Base-by-base conservation (phyloP, 2,329 filamentous ascomycete genomes). In the Ceratocystis albifundus region DNA sequence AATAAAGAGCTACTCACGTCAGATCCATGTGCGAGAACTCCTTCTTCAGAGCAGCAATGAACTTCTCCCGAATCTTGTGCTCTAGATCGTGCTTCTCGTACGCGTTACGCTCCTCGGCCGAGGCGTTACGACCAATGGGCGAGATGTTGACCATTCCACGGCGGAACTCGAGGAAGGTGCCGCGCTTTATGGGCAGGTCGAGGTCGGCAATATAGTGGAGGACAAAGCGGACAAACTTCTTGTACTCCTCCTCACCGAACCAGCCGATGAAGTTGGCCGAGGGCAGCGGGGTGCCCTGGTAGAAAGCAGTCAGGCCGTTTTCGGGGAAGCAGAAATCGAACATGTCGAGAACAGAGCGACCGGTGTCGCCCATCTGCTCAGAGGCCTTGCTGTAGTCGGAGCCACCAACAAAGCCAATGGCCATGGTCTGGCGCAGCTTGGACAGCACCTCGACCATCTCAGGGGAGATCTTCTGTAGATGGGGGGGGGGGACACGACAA, bases 301-400 rank as follows among this genome's bases (percentile, higher is more conserved):
- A 90, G 82, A 83, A 96, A 55, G 93, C 94, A 1, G 89, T 95
- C 71, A 99, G 84, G 10, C 94, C 94, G 78, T 99, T 99, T 80
- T 99, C 94, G 68, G 91, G 81, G 80, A 99, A 99, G 84, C 88
- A 94, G 80, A 90, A 99, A 81, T 99, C 94, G 80, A 99, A 99
- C 73, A 97, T 86, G 69, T 84, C 80, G 64, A 86, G 91, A 69
- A 97, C 93, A 71, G 87, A 82, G 32, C 78, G 76, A 67, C 82
- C 78, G 30, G 83, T 75, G 3, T 84, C 74, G 75, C 91, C 91
- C 69, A 97, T 84, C 79, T 97, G 93, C 77, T 97, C 94, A 77
- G 97, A 90, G 78, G 97, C 94, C 81, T 99, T 97, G 75, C 77
- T 79, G 69, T 96, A 84, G 81, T 97, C 88, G 72, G 89, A 94